phyloP scores from a whole-genome alignment of 306 rosid genomes.

The Castanea mollissima region DNA sequence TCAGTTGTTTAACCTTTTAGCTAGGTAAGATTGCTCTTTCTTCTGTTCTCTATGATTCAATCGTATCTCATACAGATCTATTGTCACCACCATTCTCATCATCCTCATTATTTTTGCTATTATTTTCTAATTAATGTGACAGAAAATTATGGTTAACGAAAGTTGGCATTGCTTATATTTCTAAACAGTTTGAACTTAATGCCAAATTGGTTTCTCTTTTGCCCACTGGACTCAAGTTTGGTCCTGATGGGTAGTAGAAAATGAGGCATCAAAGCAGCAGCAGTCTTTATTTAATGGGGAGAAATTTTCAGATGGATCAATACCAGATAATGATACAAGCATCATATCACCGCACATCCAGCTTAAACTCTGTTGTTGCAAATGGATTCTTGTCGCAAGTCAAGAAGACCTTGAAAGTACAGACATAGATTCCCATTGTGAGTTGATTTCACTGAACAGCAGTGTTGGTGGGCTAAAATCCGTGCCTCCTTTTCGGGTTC shows the following conservation, averaged over 20 bases:
- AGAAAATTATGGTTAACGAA: too few relatives aligned
- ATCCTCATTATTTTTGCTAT: too few relatives aligned
- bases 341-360: slow-evolving; percentile 14
- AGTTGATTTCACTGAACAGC: slow-evolving; percentile 34
- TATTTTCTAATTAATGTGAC: too few relatives aligned
- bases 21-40: too few relatives aligned
- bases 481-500: slow-evolving; percentile 30
- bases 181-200: too few relatives aligned
- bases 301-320: slow-evolving; percentile 30
- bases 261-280: slow-evolving; percentile 34
- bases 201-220: slow-evolving; percentile 18
- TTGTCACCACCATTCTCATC: too few relatives aligned
- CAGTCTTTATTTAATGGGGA: slow-evolving; percentile 31
- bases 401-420: slow-evolving; percentile 38
- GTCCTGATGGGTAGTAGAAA: slow-evolving; percentile 63
- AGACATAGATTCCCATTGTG: slow-evolving; percentile 40
- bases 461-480: slow-evolving; percentile 33
- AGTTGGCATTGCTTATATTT: too few relatives aligned
- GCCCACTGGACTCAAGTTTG: slow-evolving; percentile 57
- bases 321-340: slow-evolving; percentile 31
- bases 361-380: slow-evolving; percentile 23
- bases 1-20: too few relatives aligned
- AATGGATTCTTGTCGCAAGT: slow-evolving; percentile 41
- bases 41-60: too few relatives aligned
- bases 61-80: too few relatives aligned